phyloP scores from a whole-genome alignment of 2,329 filamentous ascomycete genomes.

The Tolypocladium endophyticum region DNA sequence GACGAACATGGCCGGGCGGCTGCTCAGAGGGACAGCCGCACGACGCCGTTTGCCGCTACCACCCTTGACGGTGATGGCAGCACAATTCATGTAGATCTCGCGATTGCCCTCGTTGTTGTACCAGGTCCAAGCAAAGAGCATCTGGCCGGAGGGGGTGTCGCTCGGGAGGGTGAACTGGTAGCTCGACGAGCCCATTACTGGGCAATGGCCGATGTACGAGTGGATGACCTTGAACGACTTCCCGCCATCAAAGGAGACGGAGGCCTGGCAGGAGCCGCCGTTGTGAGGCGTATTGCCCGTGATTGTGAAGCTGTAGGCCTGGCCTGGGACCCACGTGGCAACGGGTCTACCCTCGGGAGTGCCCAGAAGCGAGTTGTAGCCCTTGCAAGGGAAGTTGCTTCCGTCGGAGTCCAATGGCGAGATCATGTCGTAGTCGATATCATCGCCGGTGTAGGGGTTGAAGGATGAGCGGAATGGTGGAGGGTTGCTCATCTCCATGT shows the following conservation, averaged over 20 bases:
- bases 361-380: constrained; percentile 39
- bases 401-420: constrained; percentile 51
- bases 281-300: constrained; percentile 51
- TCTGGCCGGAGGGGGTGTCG: constrained; percentile 48
- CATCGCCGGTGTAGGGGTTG: constrained; percentile 36
- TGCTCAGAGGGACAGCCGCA: constrained; percentile 29
- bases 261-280: constrained; percentile 68
- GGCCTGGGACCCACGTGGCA: constrained; percentile 52
- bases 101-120: constrained; percentile 68
- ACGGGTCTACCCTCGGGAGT: constrained; percentile 39
- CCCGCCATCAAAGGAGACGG: constrained; percentile 64
- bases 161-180: constrained; percentile 58
- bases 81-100: constrained; percentile 85
- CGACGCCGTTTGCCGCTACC: constrained; percentile 21
- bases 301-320: constrained; percentile 52
- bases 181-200: constrained; percentile 29
- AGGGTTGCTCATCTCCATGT: constrained; percentile 46
- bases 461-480: constrained; percentile 41
- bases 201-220: constrained; percentile 45
- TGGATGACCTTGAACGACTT: constrained; percentile 58
- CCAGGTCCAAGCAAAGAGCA: constrained; percentile 67
- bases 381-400: constrained; percentile 68
- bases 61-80: constrained; percentile 50
- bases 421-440: constrained; percentile 60
- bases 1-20: constrained; percentile 58